Conservation (phyloP, 257 asterid genomes). For the Cynanchum wilfordii region DNA sequence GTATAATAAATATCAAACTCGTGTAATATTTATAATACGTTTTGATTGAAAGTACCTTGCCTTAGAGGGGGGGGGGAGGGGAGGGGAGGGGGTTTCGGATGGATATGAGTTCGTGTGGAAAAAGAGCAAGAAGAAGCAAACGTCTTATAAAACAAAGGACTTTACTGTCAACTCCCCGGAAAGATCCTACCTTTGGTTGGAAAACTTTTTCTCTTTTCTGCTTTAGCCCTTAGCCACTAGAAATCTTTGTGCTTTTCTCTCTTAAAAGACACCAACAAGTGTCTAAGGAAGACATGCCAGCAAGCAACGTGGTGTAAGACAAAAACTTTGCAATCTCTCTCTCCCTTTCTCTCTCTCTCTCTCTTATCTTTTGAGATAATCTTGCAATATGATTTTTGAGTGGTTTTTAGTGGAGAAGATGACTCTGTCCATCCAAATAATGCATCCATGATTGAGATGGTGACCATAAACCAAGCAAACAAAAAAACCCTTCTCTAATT, state of each 20-base stretch:
- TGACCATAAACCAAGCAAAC: slow-evolving; percentile 42
- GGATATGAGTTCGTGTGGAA: slow-evolving; percentile 7
- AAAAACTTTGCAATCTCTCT: slow-evolving; percentile 35
- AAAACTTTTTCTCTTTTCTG: slow-evolving; percentile 19
- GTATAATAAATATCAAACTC: too few relatives aligned
- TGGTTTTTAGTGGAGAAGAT: slow-evolving; percentile 40
- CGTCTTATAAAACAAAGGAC: slow-evolving; percentile 33
- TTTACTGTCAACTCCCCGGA: slow-evolving; percentile 24
- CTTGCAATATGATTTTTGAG: slow-evolving; percentile 26
- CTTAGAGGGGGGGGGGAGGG: background rate
- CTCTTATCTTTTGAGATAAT: slow-evolving; percentile 30
- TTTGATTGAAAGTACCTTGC: background rate
- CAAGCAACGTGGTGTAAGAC: slow-evolving; percentile 55
- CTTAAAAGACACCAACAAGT: slow-evolving; percentile 24
- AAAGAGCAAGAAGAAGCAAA: slow-evolving; percentile 17
- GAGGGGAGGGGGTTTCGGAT: background rate
- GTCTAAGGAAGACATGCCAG: slow-evolving; percentile 40
- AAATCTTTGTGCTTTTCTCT: slow-evolving; percentile 17
- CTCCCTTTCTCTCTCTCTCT: background rate
- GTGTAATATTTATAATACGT: too few relatives aligned
- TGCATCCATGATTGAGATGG: slow-evolving; percentile 65
- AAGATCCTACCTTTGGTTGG: slow-evolving; percentile 22
- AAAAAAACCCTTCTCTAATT: slow-evolving; percentile 26
- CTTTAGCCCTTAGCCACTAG: slow-evolving; percentile 31
- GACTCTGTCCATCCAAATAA: slow-evolving; percentile 50